Evolutionary conservation across 768 basidiomycete species (phyloP).

Genomic region (Psilocybe azurescens): DNA sequence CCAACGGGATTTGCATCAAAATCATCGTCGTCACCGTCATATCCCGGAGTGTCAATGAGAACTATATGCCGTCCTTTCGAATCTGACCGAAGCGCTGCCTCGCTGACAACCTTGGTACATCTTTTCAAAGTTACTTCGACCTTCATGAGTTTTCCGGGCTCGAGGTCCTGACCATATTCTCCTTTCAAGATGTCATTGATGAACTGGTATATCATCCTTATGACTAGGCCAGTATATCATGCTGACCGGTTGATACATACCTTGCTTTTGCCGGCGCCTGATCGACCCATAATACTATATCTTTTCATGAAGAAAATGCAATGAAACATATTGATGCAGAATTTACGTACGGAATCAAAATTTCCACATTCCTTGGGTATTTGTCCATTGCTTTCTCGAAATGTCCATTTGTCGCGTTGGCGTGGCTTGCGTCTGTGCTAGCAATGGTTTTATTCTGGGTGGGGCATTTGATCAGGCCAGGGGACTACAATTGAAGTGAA

Average conservation of each 20-base stretch:
- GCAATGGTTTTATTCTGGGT: too few relatives aligned
- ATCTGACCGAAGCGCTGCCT: background rate
- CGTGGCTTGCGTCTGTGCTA: too few relatives aligned
- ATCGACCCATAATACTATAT: constrained; percentile 4
- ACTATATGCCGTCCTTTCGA: background rate
- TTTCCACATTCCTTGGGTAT: background rate
- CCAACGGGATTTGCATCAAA: background rate
- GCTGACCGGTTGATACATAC: background rate
- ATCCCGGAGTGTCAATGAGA: constrained; percentile 8
- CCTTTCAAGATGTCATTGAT: constrained; percentile 1
- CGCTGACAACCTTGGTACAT: background rate
- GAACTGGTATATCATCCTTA: background rate
- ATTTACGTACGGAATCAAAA: constrained; percentile 4
- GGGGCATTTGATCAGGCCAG: too few relatives aligned
- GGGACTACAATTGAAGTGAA: too few relatives aligned
- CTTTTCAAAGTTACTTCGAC: background rate
- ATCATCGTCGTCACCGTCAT: background rate
- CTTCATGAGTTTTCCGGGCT: background rate
- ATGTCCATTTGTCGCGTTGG: too few relatives aligned
- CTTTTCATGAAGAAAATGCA: too few relatives aligned
- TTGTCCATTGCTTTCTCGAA: too few relatives aligned
- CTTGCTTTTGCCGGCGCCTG: constrained; percentile 6
- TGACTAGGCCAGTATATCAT: background rate
- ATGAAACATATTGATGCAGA: background rate
- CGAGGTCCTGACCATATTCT: background rate